Conservation (phyloP, 2,329 filamentous ascomycete species). For the Colletotrichum tanaceti region DNA sequence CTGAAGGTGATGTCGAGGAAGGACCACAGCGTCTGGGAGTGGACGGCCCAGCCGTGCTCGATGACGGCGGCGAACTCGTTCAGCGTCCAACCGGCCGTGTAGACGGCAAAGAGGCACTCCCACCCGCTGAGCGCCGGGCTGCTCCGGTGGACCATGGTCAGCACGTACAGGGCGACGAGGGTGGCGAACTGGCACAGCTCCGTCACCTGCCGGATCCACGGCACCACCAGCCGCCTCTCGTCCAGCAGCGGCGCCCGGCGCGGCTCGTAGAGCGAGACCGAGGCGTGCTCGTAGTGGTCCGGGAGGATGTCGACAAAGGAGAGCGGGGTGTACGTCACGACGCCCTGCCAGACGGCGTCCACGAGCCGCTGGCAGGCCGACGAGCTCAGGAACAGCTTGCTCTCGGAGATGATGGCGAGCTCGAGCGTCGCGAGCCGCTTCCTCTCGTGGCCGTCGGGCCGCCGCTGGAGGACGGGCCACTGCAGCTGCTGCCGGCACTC, state of each 20-base stretch:
- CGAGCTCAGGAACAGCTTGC: conserved; percentile 75
- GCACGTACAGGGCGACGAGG: conserved; percentile 70
- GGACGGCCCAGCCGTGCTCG: conserved; percentile 74
- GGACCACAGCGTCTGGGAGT: conserved; percentile 80
- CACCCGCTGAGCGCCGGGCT: conserved; percentile 56
- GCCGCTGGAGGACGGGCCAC: conserved; percentile 54
- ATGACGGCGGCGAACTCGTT: conserved; percentile 74
- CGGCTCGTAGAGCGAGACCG: conserved; percentile 77
- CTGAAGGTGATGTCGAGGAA: conserved; percentile 78
- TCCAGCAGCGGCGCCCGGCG: conserved; percentile 73
- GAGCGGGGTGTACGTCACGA: conserved; percentile 77
- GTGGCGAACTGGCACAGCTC: conserved; percentile 74
- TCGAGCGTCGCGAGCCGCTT: conserved; percentile 77
- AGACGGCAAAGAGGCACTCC: conserved; percentile 72
- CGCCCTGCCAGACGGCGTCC: conserved; percentile 75
- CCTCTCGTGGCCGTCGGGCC: conserved; percentile 57
- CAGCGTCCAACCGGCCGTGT: conserved; percentile 74
- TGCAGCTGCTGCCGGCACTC: conserved; percentile 45
- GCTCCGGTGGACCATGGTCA: conserved; percentile 71
- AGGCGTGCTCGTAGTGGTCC: conserved; percentile 78
- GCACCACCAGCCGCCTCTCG: conserved; percentile 78
- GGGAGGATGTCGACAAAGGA: conserved; percentile 79
- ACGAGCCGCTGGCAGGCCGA: conserved; percentile 77
- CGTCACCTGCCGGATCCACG: conserved; percentile 73
- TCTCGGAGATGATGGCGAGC: conserved; percentile 77